These are phyloP conservation scores for Tolypocladium cylindrosporum DNA, from an alignment of 2,329 filamentous ascomycete genomes.

Conservation along the genomic window DNA sequence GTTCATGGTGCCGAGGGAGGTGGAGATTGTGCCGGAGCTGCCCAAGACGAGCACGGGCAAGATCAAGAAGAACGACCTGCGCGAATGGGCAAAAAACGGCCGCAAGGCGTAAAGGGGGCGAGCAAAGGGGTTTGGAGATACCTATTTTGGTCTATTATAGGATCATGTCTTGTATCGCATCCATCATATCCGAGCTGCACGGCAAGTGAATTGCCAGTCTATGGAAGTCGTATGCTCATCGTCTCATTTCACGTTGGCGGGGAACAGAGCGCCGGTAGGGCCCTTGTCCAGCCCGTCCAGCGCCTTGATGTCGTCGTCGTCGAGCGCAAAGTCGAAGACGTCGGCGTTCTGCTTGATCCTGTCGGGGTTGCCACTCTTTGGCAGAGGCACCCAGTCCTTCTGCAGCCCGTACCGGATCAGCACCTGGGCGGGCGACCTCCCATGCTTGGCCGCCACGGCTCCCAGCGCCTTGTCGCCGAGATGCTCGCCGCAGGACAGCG, in stretches of 20 bases:
- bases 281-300: conserved; percentile 21
- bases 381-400: conserved; percentile 58
- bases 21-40: conserved; percentile 74
- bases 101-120: conserved; percentile 6
- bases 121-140: background rate
- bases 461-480: conserved; percentile 45
- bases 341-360: conserved; percentile 51
- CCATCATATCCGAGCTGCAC: background rate
- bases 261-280: conserved; percentile 17
- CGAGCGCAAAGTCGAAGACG: conserved; percentile 51
- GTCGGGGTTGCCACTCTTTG: conserved; percentile 52
- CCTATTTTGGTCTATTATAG: background rate
- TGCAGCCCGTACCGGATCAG: conserved; percentile 61
- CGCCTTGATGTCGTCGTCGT: conserved; percentile 41
- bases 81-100: conserved; percentile 60
- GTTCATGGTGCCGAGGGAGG: conserved; percentile 74
- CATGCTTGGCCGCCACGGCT: conserved; percentile 46
- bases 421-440: conserved; percentile 52
- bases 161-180: background rate
- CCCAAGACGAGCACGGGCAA: conserved; percentile 98
- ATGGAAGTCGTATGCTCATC: background rate
- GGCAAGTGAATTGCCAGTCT: background rate
- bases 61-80: conserved; percentile 85
- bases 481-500: conserved; percentile 21
- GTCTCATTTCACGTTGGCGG: conserved; percentile 14